phyloP scores from a whole-genome alignment of 1,284 basidiomycete genomes.

The Ganoderma resinaceum region DNA sequence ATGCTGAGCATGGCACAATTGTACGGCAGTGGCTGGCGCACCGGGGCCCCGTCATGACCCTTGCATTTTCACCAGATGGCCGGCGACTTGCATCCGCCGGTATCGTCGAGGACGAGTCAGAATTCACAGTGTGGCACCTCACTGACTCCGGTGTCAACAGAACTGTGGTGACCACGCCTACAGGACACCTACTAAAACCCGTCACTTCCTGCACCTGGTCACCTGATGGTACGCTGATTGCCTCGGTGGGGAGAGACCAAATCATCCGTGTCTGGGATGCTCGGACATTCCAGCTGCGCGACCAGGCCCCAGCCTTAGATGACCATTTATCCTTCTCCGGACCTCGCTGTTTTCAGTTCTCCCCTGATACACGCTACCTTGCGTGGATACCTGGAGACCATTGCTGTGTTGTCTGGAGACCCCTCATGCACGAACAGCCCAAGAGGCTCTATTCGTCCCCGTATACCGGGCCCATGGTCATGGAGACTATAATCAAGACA shows the following conservation, averaged over 20 bases:
- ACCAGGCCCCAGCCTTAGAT: neutral
- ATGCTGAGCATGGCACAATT: neutral
- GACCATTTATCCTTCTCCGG: neutral
- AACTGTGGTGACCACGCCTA: too few relatives aligned
- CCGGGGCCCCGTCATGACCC: neutral
- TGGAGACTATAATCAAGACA: too few relatives aligned
- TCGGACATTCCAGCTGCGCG: neutral
- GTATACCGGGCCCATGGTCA: too few relatives aligned
- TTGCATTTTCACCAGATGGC: neutral
- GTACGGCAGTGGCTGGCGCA: neutral
- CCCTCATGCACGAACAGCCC: too few relatives aligned
- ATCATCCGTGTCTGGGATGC: neutral
- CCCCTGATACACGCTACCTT: neutral
- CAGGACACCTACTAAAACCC: too few relatives aligned
- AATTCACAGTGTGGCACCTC: neutral
- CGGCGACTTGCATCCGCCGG: neutral
- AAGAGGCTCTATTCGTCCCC: neutral
- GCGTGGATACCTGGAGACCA: neutral
- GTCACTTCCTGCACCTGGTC: slow-evolving; percentile 3
- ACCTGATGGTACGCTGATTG: neutral
- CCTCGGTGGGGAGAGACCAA: neutral
- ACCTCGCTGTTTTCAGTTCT: neutral
- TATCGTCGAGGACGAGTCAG: neutral
- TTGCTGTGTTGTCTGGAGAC: neutral
- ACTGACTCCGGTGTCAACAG: too few relatives aligned